A percentile compares a stretch with the other conserved stretches of the same genome.
phyloP scores from a whole-genome alignment of 2,329 filamentous ascomycete genomes.

The Pseudogymnoascus sp. region DNA sequence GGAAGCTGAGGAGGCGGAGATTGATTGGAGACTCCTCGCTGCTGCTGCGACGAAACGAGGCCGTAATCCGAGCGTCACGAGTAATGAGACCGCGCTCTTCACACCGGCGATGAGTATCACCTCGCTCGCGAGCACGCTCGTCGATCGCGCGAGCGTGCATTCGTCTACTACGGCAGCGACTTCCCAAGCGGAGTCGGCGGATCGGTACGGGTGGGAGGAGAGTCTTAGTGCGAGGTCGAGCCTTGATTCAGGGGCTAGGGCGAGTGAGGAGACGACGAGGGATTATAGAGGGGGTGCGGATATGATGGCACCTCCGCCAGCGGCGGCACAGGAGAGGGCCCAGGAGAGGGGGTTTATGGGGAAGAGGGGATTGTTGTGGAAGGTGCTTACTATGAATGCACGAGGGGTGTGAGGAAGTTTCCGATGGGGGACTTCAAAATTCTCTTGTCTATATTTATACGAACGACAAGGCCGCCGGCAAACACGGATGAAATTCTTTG shows the following conservation, averaged over 20 bases:
- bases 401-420: not conserved
- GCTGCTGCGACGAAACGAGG: not conserved
- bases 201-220: conserved; percentile 6
- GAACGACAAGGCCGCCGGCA: not conserved
- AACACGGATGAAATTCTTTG: too few relatives aligned
- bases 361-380: conserved; percentile 1
- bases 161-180: not conserved
- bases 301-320: not conserved
- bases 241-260: not conserved
- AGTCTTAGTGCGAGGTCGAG: not conserved
- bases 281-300: not conserved
- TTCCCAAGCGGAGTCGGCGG: not conserved
- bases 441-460: not conserved
- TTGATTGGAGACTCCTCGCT: not conserved
- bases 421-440: not conserved
- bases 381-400: not conserved
- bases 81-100: not conserved
- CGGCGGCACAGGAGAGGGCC: not conserved
- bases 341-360: not conserved
- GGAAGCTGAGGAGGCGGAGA: not conserved
- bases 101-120: not conserved
- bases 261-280: not conserved
- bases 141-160: not conserved
- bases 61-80: not conserved
- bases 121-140: not conserved